Base-by-base conservation (phyloP, 2,329 filamentous ascomycete genomes). In the Diaporthe velutina region DNA sequence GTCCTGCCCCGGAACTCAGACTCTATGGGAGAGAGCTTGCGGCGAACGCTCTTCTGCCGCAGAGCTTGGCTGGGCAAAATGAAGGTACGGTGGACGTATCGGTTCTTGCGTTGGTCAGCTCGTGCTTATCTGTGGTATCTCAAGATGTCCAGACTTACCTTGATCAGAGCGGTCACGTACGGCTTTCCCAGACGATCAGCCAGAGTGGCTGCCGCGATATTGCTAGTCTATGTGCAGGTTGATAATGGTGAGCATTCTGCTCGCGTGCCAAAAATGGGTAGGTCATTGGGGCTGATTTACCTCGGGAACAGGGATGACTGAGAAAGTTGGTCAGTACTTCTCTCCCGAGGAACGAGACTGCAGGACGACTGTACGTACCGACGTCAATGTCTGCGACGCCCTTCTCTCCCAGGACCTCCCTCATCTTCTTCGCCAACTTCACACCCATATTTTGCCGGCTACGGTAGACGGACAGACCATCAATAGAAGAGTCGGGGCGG, bases 21-120 rank as follows among this genome's bases (percentile, higher is more conserved):
- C 35, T 92, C 91, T 84, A 98, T 98, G 28, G 96, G 91, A 76
- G 94, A 96, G 52, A 98, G 89, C 85, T 98, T 98, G 66, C 96
- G 91, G 5, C 96, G 93, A 13, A 98, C 95, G 78, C 95, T 93
- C 84, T 96, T 96, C 80, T 97, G 91, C 5, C 96, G 90, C 25
- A 92, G 90, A 78, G 91, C 91, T 83, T 98, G 96, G 38, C 93
- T 93, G 2, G 96, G 87, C 75, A 84, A 94, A 77, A 82, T 81
- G 77, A 81, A 96, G 0, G 94, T 96, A 67, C 94, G 90, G 87
- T 94, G 95, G 76, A 96, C 93, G 82, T 96, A 96, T 71, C 94
- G 89, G 83, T 96, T 96, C 87, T 95, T 95, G 19, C 76, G 66
- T 35, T 40, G 77, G 54, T 48, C 13, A 67, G 19, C 12, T 50